Conservation (phyloP, 148 eudicot species). For the Amaranthus palmeri region DNA sequence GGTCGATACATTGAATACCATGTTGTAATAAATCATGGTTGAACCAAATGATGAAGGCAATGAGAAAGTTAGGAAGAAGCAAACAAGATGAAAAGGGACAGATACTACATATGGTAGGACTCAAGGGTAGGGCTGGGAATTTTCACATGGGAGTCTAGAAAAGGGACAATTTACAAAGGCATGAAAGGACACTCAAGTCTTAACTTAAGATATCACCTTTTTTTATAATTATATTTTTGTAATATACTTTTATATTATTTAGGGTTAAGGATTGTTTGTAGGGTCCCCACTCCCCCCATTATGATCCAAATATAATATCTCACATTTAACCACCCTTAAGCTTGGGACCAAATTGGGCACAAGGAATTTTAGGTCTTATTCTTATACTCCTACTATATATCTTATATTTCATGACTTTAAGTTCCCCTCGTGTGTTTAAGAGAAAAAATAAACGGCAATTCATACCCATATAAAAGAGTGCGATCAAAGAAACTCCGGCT, state of each 20-base stretch:
- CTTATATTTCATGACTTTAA: too few relatives aligned
- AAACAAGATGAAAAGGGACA: conserved; percentile 16
- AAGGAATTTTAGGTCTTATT: conserved; percentile 32
- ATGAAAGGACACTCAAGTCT: conserved; percentile 5
- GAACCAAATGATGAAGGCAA: conserved; percentile 5
- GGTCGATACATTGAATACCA: too few relatives aligned
- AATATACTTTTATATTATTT: neutral
- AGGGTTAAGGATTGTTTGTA: conserved; percentile 18
- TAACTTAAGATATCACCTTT: conserved; percentile 1
- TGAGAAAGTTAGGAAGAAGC: conserved; percentile 9
- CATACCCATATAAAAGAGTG: too few relatives aligned
- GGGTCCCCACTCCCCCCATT: neutral
- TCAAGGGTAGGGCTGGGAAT: conserved; percentile 15
- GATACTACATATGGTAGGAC: conserved; percentile 7
- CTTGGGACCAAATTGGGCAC: conserved; percentile 31
- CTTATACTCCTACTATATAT: too few relatives aligned
- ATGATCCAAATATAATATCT: neutral
- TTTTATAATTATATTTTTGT: neutral
- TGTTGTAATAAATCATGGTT: conserved; percentile 1
- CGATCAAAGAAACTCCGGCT: too few relatives aligned
- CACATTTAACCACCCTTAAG: conserved; percentile 11
- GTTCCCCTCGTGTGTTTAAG: too few relatives aligned
- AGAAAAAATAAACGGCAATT: too few relatives aligned
- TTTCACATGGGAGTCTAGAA: conserved; percentile 21
- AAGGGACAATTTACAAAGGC: neutral